A percentile compares a stretch with the other conserved stretches of the same genome.
These are phyloP conservation scores for Ophiocordyceps australis DNA, from an alignment of 2,329 filamentous ascomycete genomes.

Conservation along the genomic window DNA sequence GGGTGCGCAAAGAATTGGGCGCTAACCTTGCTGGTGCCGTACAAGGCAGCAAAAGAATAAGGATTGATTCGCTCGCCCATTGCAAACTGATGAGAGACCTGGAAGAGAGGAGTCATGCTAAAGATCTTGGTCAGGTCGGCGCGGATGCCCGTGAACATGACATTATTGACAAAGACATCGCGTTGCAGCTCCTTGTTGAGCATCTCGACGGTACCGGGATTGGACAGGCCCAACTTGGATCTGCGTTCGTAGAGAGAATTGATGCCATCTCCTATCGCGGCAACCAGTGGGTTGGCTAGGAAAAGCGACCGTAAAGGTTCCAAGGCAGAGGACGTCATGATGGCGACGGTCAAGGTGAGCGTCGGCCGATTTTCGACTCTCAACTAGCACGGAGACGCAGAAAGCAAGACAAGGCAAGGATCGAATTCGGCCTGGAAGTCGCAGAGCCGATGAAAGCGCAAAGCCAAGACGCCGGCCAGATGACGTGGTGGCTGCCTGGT, in stretches of 20 bases:
- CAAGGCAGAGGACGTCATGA: slow-evolving; percentile 31
- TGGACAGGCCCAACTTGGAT: slow-evolving; percentile 72
- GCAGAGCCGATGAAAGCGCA: too few relatives aligned
- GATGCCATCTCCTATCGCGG: slow-evolving; percentile 58
- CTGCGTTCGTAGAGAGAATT: slow-evolving; percentile 69
- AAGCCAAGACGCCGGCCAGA: too few relatives aligned
- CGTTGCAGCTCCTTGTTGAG: slow-evolving; percentile 85
- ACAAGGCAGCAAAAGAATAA: slow-evolving; percentile 87
- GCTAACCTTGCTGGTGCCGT: slow-evolving; percentile 74
- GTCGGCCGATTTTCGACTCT: too few relatives aligned
- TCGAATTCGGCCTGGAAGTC: not conserved
- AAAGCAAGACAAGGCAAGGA: too few relatives aligned
- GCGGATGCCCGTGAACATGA: slow-evolving; percentile 89
- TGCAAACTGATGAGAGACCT: slow-evolving; percentile 91
- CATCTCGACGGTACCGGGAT: slow-evolving; percentile 83
- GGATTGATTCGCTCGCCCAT: slow-evolving; percentile 88
- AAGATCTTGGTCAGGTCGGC: slow-evolving; percentile 95
- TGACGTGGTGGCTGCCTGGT: too few relatives aligned
- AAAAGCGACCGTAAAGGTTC: slow-evolving; percentile 43
- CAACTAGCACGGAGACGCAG: too few relatives aligned
- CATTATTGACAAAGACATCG: slow-evolving; percentile 90
- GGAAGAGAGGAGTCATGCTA: slow-evolving; percentile 84
- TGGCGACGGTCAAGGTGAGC: too few relatives aligned
- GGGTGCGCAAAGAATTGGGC: slow-evolving; percentile 1
- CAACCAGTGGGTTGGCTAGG: slow-evolving; percentile 54